These are phyloP conservation scores for Clavispora phyllophila DNA, from an alignment of 805 yeast genomes.

Conservation along the genomic window DNA sequence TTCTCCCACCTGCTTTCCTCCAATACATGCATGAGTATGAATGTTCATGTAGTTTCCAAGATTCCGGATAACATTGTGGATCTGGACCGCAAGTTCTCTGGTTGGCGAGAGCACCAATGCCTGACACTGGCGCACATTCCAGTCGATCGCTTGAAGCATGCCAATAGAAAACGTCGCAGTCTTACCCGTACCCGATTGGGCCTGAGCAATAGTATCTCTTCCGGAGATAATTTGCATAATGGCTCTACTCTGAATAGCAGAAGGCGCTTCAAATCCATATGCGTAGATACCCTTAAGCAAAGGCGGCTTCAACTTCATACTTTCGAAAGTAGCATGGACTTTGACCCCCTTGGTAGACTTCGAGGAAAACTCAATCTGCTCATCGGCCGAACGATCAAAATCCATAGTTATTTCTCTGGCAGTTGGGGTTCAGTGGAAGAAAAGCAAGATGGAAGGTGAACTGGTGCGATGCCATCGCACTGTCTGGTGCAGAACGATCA, in stretches of 20 bases:
- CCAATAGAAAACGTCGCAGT: slow-evolving; percentile 97
- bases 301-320: slow-evolving; percentile 38
- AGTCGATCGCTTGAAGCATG: slow-evolving; percentile 80
- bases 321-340: slow-evolving; percentile 44
- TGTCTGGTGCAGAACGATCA: background rate
- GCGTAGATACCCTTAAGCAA: slow-evolving; percentile 59
- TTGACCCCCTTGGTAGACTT: slow-evolving; percentile 48
- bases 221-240: slow-evolving; percentile 92
- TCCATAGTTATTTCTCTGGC: slow-evolving; percentile 24
- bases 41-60: slow-evolving; percentile 86
- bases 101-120: slow-evolving; percentile 93
- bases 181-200: slow-evolving; percentile 99
- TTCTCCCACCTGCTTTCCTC: slow-evolving; percentile 81
- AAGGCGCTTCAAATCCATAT: slow-evolving; percentile 93
- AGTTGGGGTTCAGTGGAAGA: background rate
- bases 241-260: slow-evolving; percentile 97
- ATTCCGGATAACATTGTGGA: slow-evolving; percentile 79
- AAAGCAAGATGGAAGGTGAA: background rate
- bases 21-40: slow-evolving; percentile 86
- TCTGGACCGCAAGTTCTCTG: slow-evolving; percentile 92
- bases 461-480: slow-evolving; percentile 1
- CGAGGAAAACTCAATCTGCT: slow-evolving; percentile 47
- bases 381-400: slow-evolving; percentile 56
- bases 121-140: slow-evolving; percentile 69
- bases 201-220: slow-evolving; percentile 95